Percentiles rank a stretch among this genome's conserved stretches.
These are phyloP conservation scores for Actinomortierella wolfii DNA, from an alignment of 371 early-diverging fungal species.

Conservation along the genomic window DNA sequence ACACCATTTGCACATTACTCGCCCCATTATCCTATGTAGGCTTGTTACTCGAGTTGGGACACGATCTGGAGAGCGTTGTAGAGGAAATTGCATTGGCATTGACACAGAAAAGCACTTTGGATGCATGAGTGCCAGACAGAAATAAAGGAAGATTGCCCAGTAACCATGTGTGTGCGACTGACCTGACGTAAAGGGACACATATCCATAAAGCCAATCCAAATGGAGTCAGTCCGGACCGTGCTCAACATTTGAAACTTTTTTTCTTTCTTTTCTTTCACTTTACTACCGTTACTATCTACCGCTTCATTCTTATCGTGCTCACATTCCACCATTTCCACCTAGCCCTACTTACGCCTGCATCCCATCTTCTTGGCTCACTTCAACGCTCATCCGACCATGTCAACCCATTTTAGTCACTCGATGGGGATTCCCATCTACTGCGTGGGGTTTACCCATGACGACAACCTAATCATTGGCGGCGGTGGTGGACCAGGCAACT, in stretches of 20 bases:
- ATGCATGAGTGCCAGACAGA: too few species aligned
- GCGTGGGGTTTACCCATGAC: slow-evolving; percentile 59
- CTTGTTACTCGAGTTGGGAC: slow-evolving; percentile 42
- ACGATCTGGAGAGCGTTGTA: slow-evolving; percentile 48
- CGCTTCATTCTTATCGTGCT: not conserved
- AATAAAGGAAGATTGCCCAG: too few species aligned
- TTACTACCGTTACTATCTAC: too few species aligned
- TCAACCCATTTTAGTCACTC: slow-evolving; percentile 22
- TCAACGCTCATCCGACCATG: slow-evolving; percentile 14
- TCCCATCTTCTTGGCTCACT: not conserved
- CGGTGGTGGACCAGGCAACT: slow-evolving; percentile 72
- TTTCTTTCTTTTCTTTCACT: too few species aligned
- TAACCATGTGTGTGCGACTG: too few species aligned
- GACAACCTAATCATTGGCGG: slow-evolving; percentile 69
- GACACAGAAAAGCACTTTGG: slow-evolving; percentile 32
- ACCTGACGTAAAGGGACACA: too few species aligned
- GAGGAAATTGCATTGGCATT: slow-evolving; percentile 45
- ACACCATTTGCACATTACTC: too few species aligned
- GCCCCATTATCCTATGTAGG: slow-evolving; percentile 30
- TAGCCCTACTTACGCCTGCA: too few species aligned
- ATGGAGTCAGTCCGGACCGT: not conserved
- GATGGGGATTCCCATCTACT: slow-evolving; percentile 69
- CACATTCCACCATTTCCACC: too few species aligned
- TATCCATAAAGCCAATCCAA: too few species aligned
- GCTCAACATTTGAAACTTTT: too few species aligned